phyloP scores from a whole-genome alignment of 179 eudicot genomes.

The Drosera spatulata region DNA sequence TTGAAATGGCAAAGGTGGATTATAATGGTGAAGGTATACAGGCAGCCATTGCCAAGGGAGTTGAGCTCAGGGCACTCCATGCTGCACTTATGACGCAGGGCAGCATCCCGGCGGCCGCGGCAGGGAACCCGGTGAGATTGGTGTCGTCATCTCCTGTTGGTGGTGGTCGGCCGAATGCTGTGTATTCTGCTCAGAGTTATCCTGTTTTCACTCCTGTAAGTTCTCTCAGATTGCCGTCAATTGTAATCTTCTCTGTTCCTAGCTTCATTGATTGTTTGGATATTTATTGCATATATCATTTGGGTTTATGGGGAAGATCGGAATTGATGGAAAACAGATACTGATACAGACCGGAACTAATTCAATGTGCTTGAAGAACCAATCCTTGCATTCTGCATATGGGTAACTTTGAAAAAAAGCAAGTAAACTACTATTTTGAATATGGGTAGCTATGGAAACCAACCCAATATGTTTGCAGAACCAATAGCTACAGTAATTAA shows the following conservation, averaged over 20 bases:
- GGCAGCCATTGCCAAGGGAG: conserved; percentile 73
- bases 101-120: conserved; percentile 28
- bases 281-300: neutral
- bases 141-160: conserved; percentile 43
- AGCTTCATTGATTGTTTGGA: neutral
- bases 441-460: too few relatives aligned
- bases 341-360: too few relatives aligned
- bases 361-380: too few relatives aligned
- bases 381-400: too few relatives aligned
- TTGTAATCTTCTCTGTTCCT: neutral
- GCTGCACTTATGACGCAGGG: conserved; percentile 59
- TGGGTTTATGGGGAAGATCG: neutral
- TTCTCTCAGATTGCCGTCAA: neutral
- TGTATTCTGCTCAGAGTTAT: conserved; percentile 64
- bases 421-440: too few relatives aligned
- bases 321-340: too few relatives aligned
- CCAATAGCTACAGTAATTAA: too few relatives aligned
- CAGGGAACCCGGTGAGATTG: conserved; percentile 14
- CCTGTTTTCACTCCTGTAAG: conserved; percentile 95
- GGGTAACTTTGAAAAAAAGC: too few relatives aligned
- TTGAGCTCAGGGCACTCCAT: conserved; percentile 79
- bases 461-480: too few relatives aligned
- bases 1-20: too few relatives aligned
- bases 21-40: conserved; percentile 28
- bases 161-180: conserved; percentile 21